Evolutionary conservation across 108 stramenopile genomes (phyloP), one percentile per base, ranked within the genome.

Genomic region (Fragilaria radians): DNA sequence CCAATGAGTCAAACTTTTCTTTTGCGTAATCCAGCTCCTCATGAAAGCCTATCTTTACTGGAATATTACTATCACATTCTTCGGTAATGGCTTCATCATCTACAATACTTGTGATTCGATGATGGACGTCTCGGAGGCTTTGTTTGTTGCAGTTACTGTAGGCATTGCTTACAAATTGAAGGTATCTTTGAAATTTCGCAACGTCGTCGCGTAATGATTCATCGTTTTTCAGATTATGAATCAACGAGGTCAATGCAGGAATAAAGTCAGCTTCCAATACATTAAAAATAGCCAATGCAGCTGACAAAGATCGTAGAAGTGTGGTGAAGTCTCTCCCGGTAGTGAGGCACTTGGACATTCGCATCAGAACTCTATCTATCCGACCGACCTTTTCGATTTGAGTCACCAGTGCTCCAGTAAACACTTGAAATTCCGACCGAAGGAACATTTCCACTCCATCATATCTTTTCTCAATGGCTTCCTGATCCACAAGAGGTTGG

Each of bases 391-490:
- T 81, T 17, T 53, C 59, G 34, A 97, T 48, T 26, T 63, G 66
- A 3, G 67, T 66, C n/a, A 83, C 36, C 0, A 95, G 51, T 32
- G 71, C 56, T 0, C 76, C 68, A 14, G 65, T 73, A 4, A 72
- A 46, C 4, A 74, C 70, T 45, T 77, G 73, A 33, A 71, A 60
- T 18, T 73, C 67, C 5, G 73, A 57, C 33, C 75, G 77, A 11
- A 94, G 36, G 60, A 96, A 88, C 28, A 96, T 52, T 52, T 94
- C 91, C n/a, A 93, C 86, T 11, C 78, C 85, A 51, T 91, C 74
- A 51, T 95, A 90, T 5, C 88, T 66, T 56, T 80, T 53, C 0
- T 27, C 61, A n/a, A 94, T 93, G 32, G 34, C 58, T 0, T 52
- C 55, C 2, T 61, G 52, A 32, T 85, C 72, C 25, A 79, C 61